Evolutionary conservation across 345 rosid genomes (phyloP).

Genomic region (Barbarea vulgaris): DNA sequence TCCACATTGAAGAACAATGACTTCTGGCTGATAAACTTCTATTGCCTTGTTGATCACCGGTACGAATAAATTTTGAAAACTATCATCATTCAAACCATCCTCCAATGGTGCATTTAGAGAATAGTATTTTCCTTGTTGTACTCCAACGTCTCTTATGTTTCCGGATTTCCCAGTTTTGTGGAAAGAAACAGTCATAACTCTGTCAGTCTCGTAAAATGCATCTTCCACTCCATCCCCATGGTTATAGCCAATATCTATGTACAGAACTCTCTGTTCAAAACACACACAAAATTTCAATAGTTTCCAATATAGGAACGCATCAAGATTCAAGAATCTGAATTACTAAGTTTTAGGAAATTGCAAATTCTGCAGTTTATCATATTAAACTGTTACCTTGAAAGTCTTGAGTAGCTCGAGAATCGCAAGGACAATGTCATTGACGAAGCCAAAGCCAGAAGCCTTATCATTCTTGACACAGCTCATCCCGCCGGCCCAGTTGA

Average conservation of each 20-base stretch:
- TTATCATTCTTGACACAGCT: slow-evolving; percentile 79
- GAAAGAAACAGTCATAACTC: slow-evolving; percentile 92
- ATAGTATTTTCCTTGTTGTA: slow-evolving; percentile 61
- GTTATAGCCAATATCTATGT: slow-evolving; percentile 84
- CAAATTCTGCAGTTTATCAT: background rate
- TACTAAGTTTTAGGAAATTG: background rate
- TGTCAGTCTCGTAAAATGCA: slow-evolving; percentile 82
- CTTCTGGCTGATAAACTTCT: background rate
- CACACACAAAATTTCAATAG: slow-evolving; percentile 18
- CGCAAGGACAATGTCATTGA: slow-evolving; percentile 81
- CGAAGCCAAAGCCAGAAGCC: slow-evolving; percentile 81
- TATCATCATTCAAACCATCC: slow-evolving; percentile 72
- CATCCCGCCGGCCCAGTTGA: slow-evolving; percentile 88
- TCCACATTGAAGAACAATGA: background rate
- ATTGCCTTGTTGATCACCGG: slow-evolving; percentile 39
- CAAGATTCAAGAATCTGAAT: background rate
- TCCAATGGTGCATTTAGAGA: slow-evolving; percentile 79
- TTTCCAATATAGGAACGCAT: no score
- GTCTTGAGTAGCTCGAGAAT: slow-evolving; percentile 84
- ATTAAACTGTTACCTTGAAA: slow-evolving; percentile 49
- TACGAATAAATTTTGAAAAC: slow-evolving; percentile 59
- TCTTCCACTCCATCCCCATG: slow-evolving; percentile 93
- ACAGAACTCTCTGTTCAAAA: slow-evolving; percentile 72
- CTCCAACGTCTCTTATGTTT: slow-evolving; percentile 52
- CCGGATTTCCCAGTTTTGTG: slow-evolving; percentile 78